Percentiles rank a stretch among this genome's conserved stretches.
Conservation (phyloP, 306 rosid genomes). For the Dalbergia oliveri region DNA sequence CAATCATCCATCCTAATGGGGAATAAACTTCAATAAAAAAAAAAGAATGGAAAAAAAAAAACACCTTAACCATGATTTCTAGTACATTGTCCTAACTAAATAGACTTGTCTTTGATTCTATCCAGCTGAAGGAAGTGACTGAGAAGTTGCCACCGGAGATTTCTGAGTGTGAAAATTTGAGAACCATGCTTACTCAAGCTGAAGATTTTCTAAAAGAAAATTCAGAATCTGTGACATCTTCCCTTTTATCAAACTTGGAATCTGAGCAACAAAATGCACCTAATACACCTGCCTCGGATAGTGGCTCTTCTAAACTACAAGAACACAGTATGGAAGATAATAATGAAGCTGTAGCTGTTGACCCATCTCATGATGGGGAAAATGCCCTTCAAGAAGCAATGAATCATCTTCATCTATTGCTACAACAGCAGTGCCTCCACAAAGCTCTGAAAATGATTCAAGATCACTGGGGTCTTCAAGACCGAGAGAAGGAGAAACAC, state of each 20-base stretch:
- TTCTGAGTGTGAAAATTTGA: slow-evolving; percentile 54
- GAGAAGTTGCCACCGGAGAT: slow-evolving; percentile 72
- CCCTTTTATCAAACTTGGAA: slow-evolving; percentile 36
- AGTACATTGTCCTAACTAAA: slow-evolving; percentile 41
- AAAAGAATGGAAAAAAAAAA: too few species aligned
- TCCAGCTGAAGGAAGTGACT: slow-evolving; percentile 68
- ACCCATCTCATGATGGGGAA: slow-evolving; percentile 46
- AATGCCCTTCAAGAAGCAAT: slow-evolving; percentile 50
- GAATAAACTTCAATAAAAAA: not conserved
- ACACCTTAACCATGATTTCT: not conserved
- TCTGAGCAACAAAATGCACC: slow-evolving; percentile 48
- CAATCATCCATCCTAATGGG: too few species aligned
- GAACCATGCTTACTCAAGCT: slow-evolving; percentile 56
- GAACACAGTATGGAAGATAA: slow-evolving; percentile 43
- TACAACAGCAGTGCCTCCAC: slow-evolving; percentile 44
- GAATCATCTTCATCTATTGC: slow-evolving; percentile 47
- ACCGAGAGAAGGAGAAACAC: slow-evolving; percentile 53
- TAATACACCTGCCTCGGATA: slow-evolving; percentile 39
- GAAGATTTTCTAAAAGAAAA: slow-evolving; percentile 59
- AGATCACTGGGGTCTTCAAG: slow-evolving; percentile 52
- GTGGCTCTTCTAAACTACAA: slow-evolving; percentile 37
- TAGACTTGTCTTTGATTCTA: slow-evolving; percentile 41
- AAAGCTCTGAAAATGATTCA: slow-evolving; percentile 56
- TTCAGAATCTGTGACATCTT: slow-evolving; percentile 44
- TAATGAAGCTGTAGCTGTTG: slow-evolving; percentile 42